Evolutionary conservation across 139 green algal genomes (phyloP).

Genomic region (Auxenochlorella protothecoides): DNA sequence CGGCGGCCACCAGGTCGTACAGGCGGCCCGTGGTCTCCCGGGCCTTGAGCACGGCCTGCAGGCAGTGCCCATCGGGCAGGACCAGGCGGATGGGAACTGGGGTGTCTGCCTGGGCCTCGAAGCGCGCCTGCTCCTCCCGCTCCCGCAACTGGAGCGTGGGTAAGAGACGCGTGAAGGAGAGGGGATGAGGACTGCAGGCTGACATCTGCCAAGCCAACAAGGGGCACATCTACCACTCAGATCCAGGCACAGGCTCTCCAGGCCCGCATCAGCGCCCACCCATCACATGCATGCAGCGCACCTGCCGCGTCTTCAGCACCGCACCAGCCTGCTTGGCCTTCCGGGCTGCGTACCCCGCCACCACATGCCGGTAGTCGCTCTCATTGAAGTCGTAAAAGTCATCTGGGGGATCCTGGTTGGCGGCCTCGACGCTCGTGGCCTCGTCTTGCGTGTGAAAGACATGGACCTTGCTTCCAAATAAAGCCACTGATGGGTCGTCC

Average conservation of each 20-base stretch:
- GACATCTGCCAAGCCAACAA: neutral
- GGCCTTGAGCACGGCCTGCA: conserved; percentile 19
- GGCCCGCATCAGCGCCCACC: neutral
- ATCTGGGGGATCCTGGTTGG: neutral
- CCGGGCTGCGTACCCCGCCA: conserved; percentile 2
- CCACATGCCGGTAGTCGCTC: conserved; percentile 14
- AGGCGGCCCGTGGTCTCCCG: neutral
- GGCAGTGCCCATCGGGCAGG: conserved; percentile 16
- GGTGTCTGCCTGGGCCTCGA: conserved; percentile 1
- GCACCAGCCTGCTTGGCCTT: conserved; percentile 5
- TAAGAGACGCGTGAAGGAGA: no score
- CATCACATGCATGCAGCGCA: conserved; percentile 1
- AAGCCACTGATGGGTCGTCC: conserved; percentile 1
- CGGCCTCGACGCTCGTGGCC: neutral
- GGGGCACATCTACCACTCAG: no score
- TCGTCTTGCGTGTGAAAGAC: neutral
- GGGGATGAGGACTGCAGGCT: neutral
- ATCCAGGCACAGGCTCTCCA: neutral
- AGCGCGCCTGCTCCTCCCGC: conserved; percentile 8
- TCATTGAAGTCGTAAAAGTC: conserved; percentile 13
- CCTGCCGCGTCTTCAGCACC: conserved; percentile 22
- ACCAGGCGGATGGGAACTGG: conserved; percentile 19
- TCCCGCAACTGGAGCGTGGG: conserved; percentile 13
- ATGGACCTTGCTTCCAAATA: conserved; percentile 6
- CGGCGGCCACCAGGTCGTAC: conserved; percentile 5